A percentile compares a stretch with the other conserved stretches of the same genome.
These are phyloP conservation scores for Botrytis fragariae DNA, from an alignment of 2,329 filamentous ascomycete genomes.

Conservation along the genomic window DNA sequence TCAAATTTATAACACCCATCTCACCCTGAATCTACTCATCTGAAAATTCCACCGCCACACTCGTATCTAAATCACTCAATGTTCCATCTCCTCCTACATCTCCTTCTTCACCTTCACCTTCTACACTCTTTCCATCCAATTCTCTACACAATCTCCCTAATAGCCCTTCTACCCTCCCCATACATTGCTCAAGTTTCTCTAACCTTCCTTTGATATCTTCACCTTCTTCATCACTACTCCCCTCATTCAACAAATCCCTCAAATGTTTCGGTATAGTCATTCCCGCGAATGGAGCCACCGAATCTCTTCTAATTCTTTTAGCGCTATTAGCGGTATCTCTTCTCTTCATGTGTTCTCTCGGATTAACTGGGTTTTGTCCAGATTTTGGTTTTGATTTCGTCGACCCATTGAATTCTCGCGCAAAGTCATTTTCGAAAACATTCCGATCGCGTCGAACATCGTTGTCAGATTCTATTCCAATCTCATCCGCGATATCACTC, in stretches of 20 bases:
- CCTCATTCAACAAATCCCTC: constrained; percentile 28
- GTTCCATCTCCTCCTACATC: constrained; percentile 21
- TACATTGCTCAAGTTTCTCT: constrained; percentile 31
- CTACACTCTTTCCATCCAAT: constrained; percentile 22
- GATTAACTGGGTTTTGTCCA: background rate
- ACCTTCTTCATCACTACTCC: constrained; percentile 26
- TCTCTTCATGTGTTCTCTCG: constrained; percentile 1
- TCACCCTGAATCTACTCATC: background rate
- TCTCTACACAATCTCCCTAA: constrained; percentile 31
- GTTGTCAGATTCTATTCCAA: constrained; percentile 22
- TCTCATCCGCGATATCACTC: constrained; percentile 29
- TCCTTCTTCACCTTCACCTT: background rate
- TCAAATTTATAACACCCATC: background rate
- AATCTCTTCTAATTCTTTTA: constrained; percentile 28
- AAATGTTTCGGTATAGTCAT: constrained; percentile 26
- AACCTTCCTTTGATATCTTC: constrained; percentile 28
- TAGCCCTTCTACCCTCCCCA: constrained; percentile 33
- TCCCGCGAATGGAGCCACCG: constrained; percentile 33
- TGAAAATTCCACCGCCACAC: constrained; percentile 26
- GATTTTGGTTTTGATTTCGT: background rate
- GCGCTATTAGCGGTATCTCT: constrained; percentile 11
- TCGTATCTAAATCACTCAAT: constrained; percentile 29
- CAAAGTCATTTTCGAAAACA: constrained; percentile 22
- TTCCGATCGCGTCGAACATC: constrained; percentile 20
- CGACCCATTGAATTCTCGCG: constrained; percentile 24